Evolutionary conservation across 345 rosid genomes (phyloP), one percentile per base, ranked within the genome.

Genomic region (Arabidopsis suecica): DNA sequence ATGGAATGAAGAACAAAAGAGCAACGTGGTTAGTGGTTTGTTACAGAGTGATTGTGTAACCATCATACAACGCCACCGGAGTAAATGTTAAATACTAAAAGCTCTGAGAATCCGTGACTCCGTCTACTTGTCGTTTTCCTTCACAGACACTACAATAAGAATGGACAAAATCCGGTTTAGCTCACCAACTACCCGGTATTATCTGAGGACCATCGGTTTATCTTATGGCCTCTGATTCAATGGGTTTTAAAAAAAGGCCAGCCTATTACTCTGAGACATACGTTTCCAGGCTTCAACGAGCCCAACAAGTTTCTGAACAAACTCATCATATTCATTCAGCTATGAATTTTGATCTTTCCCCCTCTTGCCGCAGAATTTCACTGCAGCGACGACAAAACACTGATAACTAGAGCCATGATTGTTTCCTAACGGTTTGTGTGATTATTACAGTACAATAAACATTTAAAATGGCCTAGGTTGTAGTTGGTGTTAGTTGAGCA

Each of bases 31-130:
- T 55, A 65, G 22, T 56, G 16, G 51, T 65, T 74, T 33, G 36
- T 41, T 28, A 28, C 23, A 38, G 5, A 60, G 75, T 48, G 49
- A 71, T 20, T 22, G 68, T 28, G 47, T 42, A 13, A 20, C 18
- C 18, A 48, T 48, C 14, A 47, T 10, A 49, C 71, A 73, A 54
- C 64, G 62, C 55, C 56, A 4, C 23, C 20, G 5, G 37, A 6
- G 50, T 74, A 65, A 50, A 61, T 71, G 25, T 65, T 5, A 59
- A 60, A 9, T 45, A 47, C 12, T 56, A 9, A 33, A 63, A 11
- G 13, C 45, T 44, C 42, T 66, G 59, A 60, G 59, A 60, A 54
- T 67, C 79, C 73, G 73, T 75, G 79, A 75, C 68, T 68, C 72
- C 22, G 12, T 30, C 62, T 59, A 42, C 55, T 75, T 68, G 69